Evolutionary conservation across 805 yeast species (phyloP).

Genomic region (Candida maltosa): DNA sequence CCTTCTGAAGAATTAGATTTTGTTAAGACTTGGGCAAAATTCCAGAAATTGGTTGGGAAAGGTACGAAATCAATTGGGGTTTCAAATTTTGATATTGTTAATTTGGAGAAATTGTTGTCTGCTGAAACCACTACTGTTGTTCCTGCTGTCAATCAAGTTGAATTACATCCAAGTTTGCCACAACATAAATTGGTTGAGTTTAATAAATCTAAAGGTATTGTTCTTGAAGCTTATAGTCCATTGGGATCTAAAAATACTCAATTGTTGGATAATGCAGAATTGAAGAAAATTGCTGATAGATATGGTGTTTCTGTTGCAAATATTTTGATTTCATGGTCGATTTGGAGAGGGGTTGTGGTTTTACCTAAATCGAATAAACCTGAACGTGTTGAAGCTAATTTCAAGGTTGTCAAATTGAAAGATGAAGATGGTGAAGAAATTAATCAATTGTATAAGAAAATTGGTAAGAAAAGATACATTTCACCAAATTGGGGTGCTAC

Average conservation of each 20-base stretch:
- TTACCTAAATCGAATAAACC: slow-evolving; percentile 71
- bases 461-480: slow-evolving; percentile 31
- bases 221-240: slow-evolving; percentile 69
- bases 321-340: slow-evolving; percentile 58
- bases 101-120: slow-evolving; percentile 40
- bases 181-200: slow-evolving; percentile 47
- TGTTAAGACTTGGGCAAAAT: slow-evolving; percentile 48
- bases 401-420: slow-evolving; percentile 28
- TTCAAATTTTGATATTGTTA: slow-evolving; percentile 59
- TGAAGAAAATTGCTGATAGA: slow-evolving; percentile 53
- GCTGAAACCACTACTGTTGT: slow-evolving; percentile 45
- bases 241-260: slow-evolving; percentile 67
- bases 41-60: slow-evolving; percentile 56
- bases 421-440: slow-evolving; percentile 30
- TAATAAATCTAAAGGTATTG: slow-evolving; percentile 46
- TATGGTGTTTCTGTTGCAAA: slow-evolving; percentile 52
- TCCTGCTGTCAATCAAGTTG: slow-evolving; percentile 53
- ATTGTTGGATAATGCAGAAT: slow-evolving; percentile 47
- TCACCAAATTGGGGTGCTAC: slow-evolving; percentile 29
- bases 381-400: slow-evolving; percentile 51
- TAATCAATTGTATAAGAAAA: slow-evolving; percentile 18
- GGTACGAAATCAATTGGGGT: slow-evolving; percentile 73
- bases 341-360: slow-evolving; percentile 56
- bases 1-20: slow-evolving; percentile 34
- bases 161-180: slow-evolving; percentile 1